Percentiles rank a stretch among this genome's conserved stretches.
These are phyloP conservation scores for Poa pratensis DNA, from an alignment of 176 grass and related monocot genomes.

Conservation along the genomic window DNA sequence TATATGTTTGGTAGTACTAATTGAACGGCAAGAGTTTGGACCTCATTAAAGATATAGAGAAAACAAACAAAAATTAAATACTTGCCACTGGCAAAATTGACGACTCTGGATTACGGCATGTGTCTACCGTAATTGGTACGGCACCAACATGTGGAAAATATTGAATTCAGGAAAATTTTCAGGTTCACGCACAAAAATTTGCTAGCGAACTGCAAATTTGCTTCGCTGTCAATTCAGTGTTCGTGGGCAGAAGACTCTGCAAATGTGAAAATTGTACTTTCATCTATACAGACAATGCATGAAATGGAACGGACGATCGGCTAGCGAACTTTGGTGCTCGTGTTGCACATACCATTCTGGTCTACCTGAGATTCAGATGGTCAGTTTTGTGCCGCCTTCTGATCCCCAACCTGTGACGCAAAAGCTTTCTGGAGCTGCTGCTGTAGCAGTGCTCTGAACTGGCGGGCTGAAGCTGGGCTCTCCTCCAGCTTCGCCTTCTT, in stretches of 20 bases:
- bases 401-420: slow-evolving; percentile 47
- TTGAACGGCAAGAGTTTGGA: neutral
- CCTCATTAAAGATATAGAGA: neutral
- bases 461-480: slow-evolving; percentile 53
- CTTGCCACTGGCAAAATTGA: neutral
- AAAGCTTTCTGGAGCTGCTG: slow-evolving; percentile 77
- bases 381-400: slow-evolving; percentile 19
- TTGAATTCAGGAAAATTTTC: neutral
- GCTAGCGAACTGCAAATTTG: too few relatives aligned
- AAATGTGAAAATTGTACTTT: neutral
- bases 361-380: neutral
- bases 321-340: neutral
- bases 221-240: too few relatives aligned
- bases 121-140: neutral
- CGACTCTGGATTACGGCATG: neutral
- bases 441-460: slow-evolving; percentile 67
- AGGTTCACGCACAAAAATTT: too few relatives aligned
- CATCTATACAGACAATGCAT: neutral
- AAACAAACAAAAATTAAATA: neutral
- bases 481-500: slow-evolving; percentile 71
- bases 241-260: neutral
- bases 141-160: neutral
- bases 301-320: neutral
- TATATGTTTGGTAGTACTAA: neutral
- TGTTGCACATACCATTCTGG: neutral